Evolutionary conservation across 2,329 filamentous ascomycete species (phyloP).

Genomic region (Talaromyces sp.): DNA sequence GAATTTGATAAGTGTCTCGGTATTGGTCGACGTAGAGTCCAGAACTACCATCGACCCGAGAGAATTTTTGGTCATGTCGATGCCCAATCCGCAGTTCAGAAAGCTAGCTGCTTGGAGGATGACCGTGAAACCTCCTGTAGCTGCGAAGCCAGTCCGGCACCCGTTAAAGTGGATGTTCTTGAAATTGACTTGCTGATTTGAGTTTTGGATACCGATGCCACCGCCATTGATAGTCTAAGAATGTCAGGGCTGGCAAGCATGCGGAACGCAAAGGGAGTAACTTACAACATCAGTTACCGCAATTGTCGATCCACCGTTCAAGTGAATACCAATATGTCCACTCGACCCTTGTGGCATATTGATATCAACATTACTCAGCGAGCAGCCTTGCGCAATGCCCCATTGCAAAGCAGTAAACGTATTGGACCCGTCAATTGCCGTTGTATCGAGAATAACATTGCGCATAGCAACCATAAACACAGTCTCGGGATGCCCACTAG

Average conservation of each 20-base stretch:
- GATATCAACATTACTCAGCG: conserved; percentile 39
- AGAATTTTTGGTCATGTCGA: conserved; percentile 17
- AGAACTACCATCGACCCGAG: conserved; percentile 22
- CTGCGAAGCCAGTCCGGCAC: conserved; percentile 53
- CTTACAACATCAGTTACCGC: conserved; percentile 27
- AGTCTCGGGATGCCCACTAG: conserved; percentile 27
- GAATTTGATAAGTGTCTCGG: conserved; percentile 18
- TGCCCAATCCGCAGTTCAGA: conserved; percentile 21
- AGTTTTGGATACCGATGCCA: conserved; percentile 30
- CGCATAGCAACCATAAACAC: conserved; percentile 39
- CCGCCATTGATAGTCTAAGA: conserved; percentile 26
- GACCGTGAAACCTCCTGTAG: conserved; percentile 34
- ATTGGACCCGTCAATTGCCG: conserved; percentile 24
- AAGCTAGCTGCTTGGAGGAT: conserved; percentile 24
- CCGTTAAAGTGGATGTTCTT: conserved; percentile 58
- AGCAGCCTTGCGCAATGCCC: conserved; percentile 38
- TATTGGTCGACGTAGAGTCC: conserved; percentile 20
- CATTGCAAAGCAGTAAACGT: conserved; percentile 37
- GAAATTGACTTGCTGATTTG: conserved; percentile 35
- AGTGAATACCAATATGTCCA: conserved; percentile 35
- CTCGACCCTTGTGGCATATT: conserved; percentile 34
- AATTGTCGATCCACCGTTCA: conserved; percentile 18
- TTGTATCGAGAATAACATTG: conserved; percentile 41
- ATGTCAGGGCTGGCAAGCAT: not conserved
- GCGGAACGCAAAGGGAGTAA: not conserved